A percentile compares a stretch with the other conserved stretches of the same genome.
These are phyloP conservation scores for Heterobasidion occidentale DNA, from an alignment of 1,284 basidiomycete genomes.

Conservation along the genomic window DNA sequence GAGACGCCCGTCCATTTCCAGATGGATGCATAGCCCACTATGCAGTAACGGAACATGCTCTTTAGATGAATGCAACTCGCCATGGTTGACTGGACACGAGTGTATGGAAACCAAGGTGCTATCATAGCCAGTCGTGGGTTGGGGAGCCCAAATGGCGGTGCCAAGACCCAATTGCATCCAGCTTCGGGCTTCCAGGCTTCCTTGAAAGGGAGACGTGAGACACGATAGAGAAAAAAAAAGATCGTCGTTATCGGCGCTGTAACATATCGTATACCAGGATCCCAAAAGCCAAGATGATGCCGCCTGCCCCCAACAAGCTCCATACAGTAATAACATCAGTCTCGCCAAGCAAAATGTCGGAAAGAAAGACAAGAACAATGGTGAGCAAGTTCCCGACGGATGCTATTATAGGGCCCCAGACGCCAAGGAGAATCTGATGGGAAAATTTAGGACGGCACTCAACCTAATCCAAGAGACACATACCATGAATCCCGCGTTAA, in stretches of 20 bases:
- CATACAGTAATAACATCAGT: conserved; percentile 49
- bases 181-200: background rate
- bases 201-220: too few relatives aligned
- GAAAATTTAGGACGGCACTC: conserved; percentile 6
- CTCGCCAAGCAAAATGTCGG: conserved; percentile 58
- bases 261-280: conserved; percentile 68
- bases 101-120: too few relatives aligned
- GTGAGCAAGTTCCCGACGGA: conserved; percentile 80
- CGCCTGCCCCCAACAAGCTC: conserved; percentile 57
- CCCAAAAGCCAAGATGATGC: conserved; percentile 68
- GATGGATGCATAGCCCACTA: too few relatives aligned
- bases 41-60: too few relatives aligned
- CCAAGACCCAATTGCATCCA: background rate
- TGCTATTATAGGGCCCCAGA: conserved; percentile 82
- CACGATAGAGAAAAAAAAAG: background rate
- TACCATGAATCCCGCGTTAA: conserved; percentile 77
- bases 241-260: conserved; percentile 12
- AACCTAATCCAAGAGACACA: conserved; percentile 1
- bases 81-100: too few relatives aligned
- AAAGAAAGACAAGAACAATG: conserved; percentile 72
- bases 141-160: background rate
- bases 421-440: conserved; percentile 59
- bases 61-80: too few relatives aligned
- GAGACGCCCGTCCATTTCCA: too few relatives aligned
- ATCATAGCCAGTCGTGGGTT: too few relatives aligned